Evolutionary conservation across 2,329 filamentous ascomycete genomes (phyloP).

Genomic region (Nemania diffusa): DNA sequence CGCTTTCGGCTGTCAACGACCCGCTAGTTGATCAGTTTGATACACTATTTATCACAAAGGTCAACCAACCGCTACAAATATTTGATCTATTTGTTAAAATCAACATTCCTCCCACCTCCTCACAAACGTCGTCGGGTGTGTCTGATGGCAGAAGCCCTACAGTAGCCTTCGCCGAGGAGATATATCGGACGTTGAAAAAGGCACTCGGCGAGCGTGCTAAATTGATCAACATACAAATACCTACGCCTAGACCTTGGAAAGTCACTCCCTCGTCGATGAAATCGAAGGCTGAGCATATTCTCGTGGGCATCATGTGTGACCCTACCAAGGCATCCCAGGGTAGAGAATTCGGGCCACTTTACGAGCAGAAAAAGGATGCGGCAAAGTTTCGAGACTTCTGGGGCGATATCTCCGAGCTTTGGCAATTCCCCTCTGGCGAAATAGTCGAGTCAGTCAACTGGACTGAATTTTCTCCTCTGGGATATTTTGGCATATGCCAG

Average conservation of each 20-base stretch:
- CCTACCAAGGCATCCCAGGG: conserved; percentile 76
- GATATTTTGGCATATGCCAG: conserved; percentile 70
- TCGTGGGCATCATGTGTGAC: conserved; percentile 78
- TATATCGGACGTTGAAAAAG: conserved; percentile 72
- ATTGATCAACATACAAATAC: conserved; percentile 69
- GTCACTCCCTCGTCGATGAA: conserved; percentile 54
- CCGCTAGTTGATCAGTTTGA: conserved; percentile 82
- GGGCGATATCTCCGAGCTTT: conserved; percentile 91
- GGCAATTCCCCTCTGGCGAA: conserved; percentile 93
- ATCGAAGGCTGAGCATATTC: conserved; percentile 54
- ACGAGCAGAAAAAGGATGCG: conserved; percentile 86
- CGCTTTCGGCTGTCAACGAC: conserved; percentile 79
- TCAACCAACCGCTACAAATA: conserved; percentile 63
- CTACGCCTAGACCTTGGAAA: conserved; percentile 57
- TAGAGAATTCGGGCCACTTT: conserved; percentile 88
- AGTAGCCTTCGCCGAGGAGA: conserved; percentile 62
- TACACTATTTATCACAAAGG: conserved; percentile 78
- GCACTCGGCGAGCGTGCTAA: conserved; percentile 81
- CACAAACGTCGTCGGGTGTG: conserved; percentile 37
- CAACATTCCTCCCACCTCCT: conserved; percentile 38
- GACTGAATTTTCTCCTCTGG: conserved; percentile 69
- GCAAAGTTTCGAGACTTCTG: conserved; percentile 89
- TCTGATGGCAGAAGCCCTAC: conserved; percentile 57
- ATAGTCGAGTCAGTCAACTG: conserved; percentile 94
- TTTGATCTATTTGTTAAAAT: conserved; percentile 62